Conservation (phyloP, 1,284 basidiomycete species). For the Vanrija humicola region DNA sequence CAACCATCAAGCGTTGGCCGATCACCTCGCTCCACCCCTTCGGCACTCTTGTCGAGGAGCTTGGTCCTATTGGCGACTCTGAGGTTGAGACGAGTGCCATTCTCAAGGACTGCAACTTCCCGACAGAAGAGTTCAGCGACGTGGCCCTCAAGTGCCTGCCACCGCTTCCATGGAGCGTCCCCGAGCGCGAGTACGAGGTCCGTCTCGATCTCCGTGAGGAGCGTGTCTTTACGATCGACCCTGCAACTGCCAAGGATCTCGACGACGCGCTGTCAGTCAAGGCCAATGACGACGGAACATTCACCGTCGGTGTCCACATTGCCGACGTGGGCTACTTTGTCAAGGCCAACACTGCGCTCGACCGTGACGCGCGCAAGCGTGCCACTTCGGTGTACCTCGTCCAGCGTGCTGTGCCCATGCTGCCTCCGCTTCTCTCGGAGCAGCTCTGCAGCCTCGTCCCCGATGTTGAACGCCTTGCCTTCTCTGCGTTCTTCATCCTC, state of each 20-base stretch:
- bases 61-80: constrained; percentile 96
- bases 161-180: constrained; percentile 77
- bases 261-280: constrained; percentile 92
- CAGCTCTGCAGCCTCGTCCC: constrained; percentile 88
- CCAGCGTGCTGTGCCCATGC: constrained; percentile 92
- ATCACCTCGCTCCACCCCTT: constrained; percentile 96
- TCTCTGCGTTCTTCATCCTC: constrained; percentile 83
- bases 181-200: constrained; percentile 80
- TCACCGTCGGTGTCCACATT: constrained; percentile 87
- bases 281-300: constrained; percentile 81
- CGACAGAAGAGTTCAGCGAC: constrained; percentile 86
- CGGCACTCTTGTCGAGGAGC: constrained; percentile 94
- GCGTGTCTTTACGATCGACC: constrained; percentile 91
- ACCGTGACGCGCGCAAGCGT: constrained; percentile 94
- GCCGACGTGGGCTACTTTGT: constrained; percentile 96
- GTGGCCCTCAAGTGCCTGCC: constrained; percentile 95
- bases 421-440: constrained; percentile 85
- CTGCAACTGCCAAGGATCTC: constrained; percentile 80
- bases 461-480: constrained; percentile 80
- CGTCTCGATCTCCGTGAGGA: constrained; percentile 82
- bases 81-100: constrained; percentile 97
- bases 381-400: constrained; percentile 96
- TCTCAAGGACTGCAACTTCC: constrained; percentile 97
- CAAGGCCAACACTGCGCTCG: constrained; percentile 90
- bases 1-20: constrained; percentile 90